A percentile compares a stretch with the other conserved stretches of the same genome.
These are phyloP conservation scores for Cyclocybe aegerita DNA, from an alignment of 768 basidiomycete species.

Conservation along the genomic window DNA sequence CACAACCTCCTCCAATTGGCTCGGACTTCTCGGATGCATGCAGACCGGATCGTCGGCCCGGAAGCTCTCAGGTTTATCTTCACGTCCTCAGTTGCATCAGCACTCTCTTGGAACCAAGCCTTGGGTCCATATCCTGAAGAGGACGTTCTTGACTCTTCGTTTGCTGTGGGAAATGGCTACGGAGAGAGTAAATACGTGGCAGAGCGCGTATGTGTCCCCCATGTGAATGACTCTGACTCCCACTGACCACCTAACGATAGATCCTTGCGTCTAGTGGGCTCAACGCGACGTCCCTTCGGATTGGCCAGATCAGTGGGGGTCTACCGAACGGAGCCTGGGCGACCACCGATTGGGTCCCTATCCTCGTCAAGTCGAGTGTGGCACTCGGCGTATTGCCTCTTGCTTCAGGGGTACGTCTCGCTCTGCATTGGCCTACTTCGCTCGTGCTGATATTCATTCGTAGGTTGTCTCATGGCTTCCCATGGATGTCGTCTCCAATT, in stretches of 20 bases:
- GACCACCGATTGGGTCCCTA: constrained; percentile 37
- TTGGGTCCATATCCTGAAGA: constrained; percentile 33
- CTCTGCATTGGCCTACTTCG: not conserved
- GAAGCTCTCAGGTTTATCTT: constrained; percentile 37
- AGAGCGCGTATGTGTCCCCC: constrained; percentile 28
- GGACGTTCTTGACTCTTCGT: constrained; percentile 20
- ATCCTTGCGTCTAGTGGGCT: constrained; percentile 29
- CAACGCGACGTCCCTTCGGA: constrained; percentile 27
- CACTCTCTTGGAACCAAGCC: constrained; percentile 25
- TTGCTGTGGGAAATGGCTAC: constrained; percentile 28
- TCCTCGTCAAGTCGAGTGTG: constrained; percentile 34
- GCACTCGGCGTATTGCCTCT: constrained; percentile 26
- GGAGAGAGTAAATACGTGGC: constrained; percentile 33
- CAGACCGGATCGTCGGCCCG: not conserved
- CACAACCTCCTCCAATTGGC: constrained; percentile 41
- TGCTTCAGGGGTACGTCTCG: constrained; percentile 21
- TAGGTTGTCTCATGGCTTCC: constrained; percentile 35
- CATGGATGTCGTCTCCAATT: constrained; percentile 18
- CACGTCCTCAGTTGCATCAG: constrained; percentile 31
- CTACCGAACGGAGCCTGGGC: constrained; percentile 36
- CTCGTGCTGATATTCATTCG: not conserved
- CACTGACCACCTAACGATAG: constrained; percentile 11
- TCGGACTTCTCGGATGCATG: constrained; percentile 20
- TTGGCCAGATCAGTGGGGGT: constrained; percentile 39
- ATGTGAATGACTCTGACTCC: not conserved